Conservation (phyloP, 2,329 filamentous ascomycete species). For the Colletotrichum tamarilloi region DNA sequence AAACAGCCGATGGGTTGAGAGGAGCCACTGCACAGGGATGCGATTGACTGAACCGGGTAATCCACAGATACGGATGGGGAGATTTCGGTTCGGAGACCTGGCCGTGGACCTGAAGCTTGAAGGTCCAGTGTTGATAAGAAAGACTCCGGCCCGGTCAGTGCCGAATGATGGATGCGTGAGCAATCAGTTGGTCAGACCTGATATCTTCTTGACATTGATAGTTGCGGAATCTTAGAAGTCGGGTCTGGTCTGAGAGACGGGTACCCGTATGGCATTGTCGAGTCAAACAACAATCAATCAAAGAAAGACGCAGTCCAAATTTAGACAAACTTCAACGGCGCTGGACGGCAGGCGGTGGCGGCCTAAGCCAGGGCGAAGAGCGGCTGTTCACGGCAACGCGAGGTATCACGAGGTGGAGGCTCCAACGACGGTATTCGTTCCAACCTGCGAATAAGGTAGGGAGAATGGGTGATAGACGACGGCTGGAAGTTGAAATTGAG, state of each 20-base stretch:
- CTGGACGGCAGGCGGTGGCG: neutral
- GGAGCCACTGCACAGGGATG: neutral
- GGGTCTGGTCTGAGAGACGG: neutral
- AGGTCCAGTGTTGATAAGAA: neutral
- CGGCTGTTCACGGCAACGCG: neutral
- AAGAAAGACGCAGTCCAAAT: neutral
- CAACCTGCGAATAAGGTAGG: neutral
- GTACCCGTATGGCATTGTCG: neutral
- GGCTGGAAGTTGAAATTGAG: neutral
- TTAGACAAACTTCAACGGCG: constrained; percentile 1
- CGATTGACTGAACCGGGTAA: neutral
- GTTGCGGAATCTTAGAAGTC: neutral
- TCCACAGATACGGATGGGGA: constrained; percentile 15
- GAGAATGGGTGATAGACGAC: neutral
- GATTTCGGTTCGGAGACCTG: neutral
- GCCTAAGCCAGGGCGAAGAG: neutral
- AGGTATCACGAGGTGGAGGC: neutral
- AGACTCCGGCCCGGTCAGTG: neutral
- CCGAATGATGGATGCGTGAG: neutral
- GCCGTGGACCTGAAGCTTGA: neutral
- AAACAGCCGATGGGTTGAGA: neutral
- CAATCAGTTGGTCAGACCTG: neutral
- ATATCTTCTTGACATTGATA: neutral
- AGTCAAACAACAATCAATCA: neutral
- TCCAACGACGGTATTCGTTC: neutral